Conservation (phyloP, 345 rosid genomes). For the Brassica incana region DNA sequence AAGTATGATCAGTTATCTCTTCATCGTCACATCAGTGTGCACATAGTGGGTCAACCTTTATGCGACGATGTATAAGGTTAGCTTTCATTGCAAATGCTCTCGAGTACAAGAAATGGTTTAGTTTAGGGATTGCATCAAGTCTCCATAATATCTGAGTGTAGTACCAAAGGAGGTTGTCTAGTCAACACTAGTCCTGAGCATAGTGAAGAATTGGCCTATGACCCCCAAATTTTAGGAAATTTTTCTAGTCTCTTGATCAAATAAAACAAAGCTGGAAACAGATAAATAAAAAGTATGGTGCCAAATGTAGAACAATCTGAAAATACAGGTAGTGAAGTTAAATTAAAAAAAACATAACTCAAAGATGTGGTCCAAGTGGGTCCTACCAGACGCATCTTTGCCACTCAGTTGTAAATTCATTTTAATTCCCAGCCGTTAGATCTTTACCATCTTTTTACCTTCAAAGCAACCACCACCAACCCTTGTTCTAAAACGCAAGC, state of each 20-base stretch:
- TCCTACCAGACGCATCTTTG: background rate
- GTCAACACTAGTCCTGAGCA: background rate
- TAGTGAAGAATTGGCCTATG: no score
- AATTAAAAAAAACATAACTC: background rate
- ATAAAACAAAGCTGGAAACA: background rate
- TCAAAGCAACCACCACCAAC: conserved; percentile 9
- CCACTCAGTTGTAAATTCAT: background rate
- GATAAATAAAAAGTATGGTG: background rate
- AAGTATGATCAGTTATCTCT: background rate
- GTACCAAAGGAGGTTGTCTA: background rate
- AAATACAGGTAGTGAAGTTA: background rate
- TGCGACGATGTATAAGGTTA: background rate
- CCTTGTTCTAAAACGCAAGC: no score
- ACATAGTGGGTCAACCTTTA: background rate
- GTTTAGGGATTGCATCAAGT: background rate
- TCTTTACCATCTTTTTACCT: conserved; percentile 12
- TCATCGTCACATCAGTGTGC: background rate
- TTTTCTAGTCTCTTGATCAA: background rate
- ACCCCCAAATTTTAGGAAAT: background rate
- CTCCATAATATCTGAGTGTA: background rate
- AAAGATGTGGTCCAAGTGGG: conserved; percentile 17
- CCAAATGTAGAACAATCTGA: background rate
- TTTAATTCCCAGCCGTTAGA: conserved; percentile 34
- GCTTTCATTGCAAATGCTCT: background rate
- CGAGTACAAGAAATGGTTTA: background rate